Conservation (phyloP, 2,329 filamentous ascomycete genomes). For the Furcasterigmium furcatum region DNA sequence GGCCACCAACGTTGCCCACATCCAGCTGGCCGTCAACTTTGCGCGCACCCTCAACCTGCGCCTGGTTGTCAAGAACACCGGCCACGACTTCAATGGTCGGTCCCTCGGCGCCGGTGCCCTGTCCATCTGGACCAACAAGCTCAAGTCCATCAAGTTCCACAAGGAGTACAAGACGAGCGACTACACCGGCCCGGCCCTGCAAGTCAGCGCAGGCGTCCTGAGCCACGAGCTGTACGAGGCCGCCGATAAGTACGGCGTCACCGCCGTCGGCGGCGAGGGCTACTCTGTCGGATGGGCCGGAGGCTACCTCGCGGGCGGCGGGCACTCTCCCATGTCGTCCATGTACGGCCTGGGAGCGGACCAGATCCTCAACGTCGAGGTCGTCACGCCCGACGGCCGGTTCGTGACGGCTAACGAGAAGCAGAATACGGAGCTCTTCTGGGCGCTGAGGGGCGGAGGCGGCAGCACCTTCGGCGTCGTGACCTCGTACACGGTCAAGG, state of each 20-base stretch:
- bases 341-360: slow-evolving; percentile 52
- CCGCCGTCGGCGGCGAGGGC: slow-evolving; percentile 51
- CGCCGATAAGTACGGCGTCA: slow-evolving; percentile 40
- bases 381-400: slow-evolving; percentile 42
- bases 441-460: slow-evolving; percentile 45
- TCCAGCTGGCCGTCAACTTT: slow-evolving; percentile 36
- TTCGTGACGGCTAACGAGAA: slow-evolving; percentile 37
- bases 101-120: slow-evolving; percentile 47
- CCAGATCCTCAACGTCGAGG: slow-evolving; percentile 42
- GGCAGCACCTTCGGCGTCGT: slow-evolving; percentile 44
- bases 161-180: slow-evolving; percentile 14
- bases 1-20: slow-evolving; percentile 25
- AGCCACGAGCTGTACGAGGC: slow-evolving; percentile 44
- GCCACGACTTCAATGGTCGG: slow-evolving; percentile 41
- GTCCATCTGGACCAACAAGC: slow-evolving; percentile 50
- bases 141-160: slow-evolving; percentile 28
- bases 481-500: slow-evolving; percentile 48
- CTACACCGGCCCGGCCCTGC: slow-evolving; percentile 12
- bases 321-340: slow-evolving; percentile 52
- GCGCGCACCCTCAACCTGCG: slow-evolving; percentile 35
- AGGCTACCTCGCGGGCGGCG: slow-evolving; percentile 60
- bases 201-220: slow-evolving; percentile 44
- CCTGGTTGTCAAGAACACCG: slow-evolving; percentile 34
- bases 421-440: slow-evolving; percentile 43
- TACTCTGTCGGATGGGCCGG: slow-evolving; percentile 53